Evolutionary conservation across 2,329 filamentous ascomycete genomes (phyloP).

Genomic region (Trichoderma sp.): DNA sequence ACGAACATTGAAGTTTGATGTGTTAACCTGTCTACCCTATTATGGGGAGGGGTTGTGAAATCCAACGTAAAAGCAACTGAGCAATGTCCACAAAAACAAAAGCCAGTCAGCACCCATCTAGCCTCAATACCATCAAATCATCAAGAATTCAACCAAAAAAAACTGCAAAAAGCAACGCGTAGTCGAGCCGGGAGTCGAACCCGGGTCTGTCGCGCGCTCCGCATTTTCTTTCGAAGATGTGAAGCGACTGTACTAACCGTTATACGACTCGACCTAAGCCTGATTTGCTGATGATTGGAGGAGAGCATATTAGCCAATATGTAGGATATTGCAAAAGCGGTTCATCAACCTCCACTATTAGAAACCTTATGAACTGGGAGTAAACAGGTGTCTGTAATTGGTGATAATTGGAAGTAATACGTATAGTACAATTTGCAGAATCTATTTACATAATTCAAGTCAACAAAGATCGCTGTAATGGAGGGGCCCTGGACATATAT

Average conservation of each 20-base stretch:
- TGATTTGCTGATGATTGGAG: not conserved
- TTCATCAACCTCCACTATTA: not conserved
- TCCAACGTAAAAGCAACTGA: not conserved
- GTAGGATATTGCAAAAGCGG: not conserved
- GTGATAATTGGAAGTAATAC: not conserved
- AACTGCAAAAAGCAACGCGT: not conserved
- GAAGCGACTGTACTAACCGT: conserved; percentile 19
- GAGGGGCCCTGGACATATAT: not conserved
- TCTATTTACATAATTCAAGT: too few species aligned
- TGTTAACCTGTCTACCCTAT: not conserved
- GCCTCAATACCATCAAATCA: not conserved
- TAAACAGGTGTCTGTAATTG: not conserved
- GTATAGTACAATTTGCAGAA: too few species aligned
- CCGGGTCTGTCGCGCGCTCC: conserved; percentile 19
- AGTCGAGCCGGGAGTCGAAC: conserved; percentile 22
- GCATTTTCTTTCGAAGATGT: conserved; percentile 7
- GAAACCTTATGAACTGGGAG: not conserved
- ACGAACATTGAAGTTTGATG: not conserved
- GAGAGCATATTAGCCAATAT: not conserved
- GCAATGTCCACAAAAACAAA: not conserved
- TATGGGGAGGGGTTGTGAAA: not conserved
- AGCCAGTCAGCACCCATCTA: not conserved
- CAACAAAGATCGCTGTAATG: not conserved
- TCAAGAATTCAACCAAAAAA: not conserved
- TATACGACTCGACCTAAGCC: conserved; percentile 17